Evolutionary conservation across 805 yeast species (phyloP).

Genomic region (Metschnikowia chrysomelidarum): DNA sequence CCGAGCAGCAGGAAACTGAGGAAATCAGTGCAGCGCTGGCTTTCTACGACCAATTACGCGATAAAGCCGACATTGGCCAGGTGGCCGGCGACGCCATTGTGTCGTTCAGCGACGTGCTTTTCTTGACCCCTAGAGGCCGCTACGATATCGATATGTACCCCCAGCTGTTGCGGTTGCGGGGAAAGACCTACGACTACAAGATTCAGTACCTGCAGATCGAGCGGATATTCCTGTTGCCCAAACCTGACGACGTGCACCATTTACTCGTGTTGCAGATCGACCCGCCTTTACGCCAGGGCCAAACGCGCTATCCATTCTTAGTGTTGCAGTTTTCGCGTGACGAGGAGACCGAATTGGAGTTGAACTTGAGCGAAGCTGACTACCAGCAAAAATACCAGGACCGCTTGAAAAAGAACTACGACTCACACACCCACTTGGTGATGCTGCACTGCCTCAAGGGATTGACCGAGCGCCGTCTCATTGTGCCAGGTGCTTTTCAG

Average conservation of each 20-base stretch:
- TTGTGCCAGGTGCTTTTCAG: slow-evolving; percentile 78
- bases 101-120: slow-evolving; percentile 84
- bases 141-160: slow-evolving; percentile 95
- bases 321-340: slow-evolving; percentile 86
- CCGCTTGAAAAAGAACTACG: slow-evolving; percentile 71
- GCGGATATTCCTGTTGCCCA: slow-evolving; percentile 87
- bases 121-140: slow-evolving; percentile 97
- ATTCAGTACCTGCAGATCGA: slow-evolving; percentile 87
- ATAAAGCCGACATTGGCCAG: slow-evolving; percentile 91
- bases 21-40: slow-evolving; percentile 74
- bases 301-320: slow-evolving; percentile 90
- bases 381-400: slow-evolving; percentile 73
- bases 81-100: slow-evolving; percentile 94
- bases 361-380: slow-evolving; percentile 81
- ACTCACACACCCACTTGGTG: slow-evolving; percentile 82
- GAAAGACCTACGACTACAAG: slow-evolving; percentile 97
- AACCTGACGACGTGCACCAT: slow-evolving; percentile 91
- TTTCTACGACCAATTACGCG: slow-evolving; percentile 88
- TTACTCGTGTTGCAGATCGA: slow-evolving; percentile 86
- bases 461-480: slow-evolving; percentile 79
- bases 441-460: slow-evolving; percentile 88
- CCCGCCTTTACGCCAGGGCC: slow-evolving; percentile 98
- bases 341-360: slow-evolving; percentile 87
- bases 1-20: slow-evolving; percentile 36
- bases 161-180: slow-evolving; percentile 83